Base-by-base conservation (phyloP, 208 protist genomes). In the Trypanosoma brucei region DNA sequence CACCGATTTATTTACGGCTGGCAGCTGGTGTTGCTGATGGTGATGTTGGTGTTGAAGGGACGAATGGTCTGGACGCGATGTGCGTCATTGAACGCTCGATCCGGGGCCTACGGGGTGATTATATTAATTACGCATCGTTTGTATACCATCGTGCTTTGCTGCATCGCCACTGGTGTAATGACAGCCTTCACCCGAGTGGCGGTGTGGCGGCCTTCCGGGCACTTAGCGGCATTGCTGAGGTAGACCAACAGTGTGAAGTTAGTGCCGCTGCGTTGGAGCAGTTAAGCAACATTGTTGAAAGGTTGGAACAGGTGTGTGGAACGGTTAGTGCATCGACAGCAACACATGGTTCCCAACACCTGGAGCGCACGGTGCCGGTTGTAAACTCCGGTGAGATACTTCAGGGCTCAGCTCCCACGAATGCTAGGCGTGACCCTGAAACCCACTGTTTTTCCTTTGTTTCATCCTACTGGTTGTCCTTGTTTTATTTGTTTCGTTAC, bases 121-220 rank as follows among this genome's bases (percentile, higher is more conserved):
- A 51, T 39, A 22, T 33, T 5, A 67, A 59, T 35, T 67, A 67
- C 53, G 52, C 62, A 37, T 51, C 62, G 1, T 67, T 67, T 53
- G 62, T 67, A 11, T 58, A 59, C n/a, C 36, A 67, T 51, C 53
- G 62, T 11, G 62, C 53, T 14, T 35, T 54, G 33, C 37, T 67
- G 36, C 62, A 67, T 44, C 62, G 61, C 11, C 42, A 53, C 36
- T 67, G 62, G 62, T 67, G 53, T 44, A n/a, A 67, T 30, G 14
- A 13, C n/a, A 30, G 22, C 14, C 62, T 59, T 39, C 52, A 67
- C 50, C 62, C 62, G 0, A 14, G 52, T 2, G 62, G 11, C 7
- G 62, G 62, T 37, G 38, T 67, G 42, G 42, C 34, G 2, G 62
- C 62, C 3, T 67, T 67, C 53, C 42, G 62, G 4, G 30, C 62